phyloP scores from a whole-genome alignment of 441 rosid species.

The Brassica hybrid region DNA sequence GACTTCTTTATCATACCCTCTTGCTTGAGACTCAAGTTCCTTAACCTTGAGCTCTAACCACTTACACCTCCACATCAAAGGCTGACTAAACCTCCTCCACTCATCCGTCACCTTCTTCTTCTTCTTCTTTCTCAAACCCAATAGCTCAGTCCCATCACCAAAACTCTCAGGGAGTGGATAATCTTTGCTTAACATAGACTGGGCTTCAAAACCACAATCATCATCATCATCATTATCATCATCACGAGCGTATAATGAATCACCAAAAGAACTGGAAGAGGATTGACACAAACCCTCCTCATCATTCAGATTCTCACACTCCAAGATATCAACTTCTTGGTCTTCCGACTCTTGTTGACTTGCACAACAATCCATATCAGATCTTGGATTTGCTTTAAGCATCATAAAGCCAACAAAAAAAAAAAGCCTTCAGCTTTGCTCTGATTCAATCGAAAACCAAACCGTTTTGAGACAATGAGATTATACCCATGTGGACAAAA shows the following conservation, averaged over 20 bases:
- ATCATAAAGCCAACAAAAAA: conserved; percentile 15
- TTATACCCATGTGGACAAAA: background rate
- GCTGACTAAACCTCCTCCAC: conserved; percentile 68
- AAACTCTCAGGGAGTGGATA: conserved; percentile 29
- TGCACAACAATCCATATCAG: conserved; percentile 31
- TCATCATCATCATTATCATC: conserved; percentile 45
- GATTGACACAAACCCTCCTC: conserved; percentile 45
- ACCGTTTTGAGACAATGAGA: conserved; percentile 5
- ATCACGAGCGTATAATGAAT: conserved; percentile 51
- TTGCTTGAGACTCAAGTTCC: conserved; percentile 62
- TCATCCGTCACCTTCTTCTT: conserved; percentile 72
- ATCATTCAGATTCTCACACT: conserved; percentile 37
- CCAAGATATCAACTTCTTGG: conserved; percentile 55
- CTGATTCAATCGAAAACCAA: conserved; percentile 1
- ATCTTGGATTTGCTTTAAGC: conserved; percentile 41
- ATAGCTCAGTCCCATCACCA: conserved; percentile 29
- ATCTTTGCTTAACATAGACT: conserved; percentile 49
- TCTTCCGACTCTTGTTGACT: conserved; percentile 35
- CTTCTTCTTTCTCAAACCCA: conserved; percentile 46
- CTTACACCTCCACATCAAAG: conserved; percentile 78
- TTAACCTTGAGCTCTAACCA: conserved; percentile 79
- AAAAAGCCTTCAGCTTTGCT: conserved; percentile 23
- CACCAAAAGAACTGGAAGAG: conserved; percentile 81
- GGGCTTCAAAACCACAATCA: conserved; percentile 52
- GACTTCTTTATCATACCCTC: conserved; percentile 61